Percentiles rank a stretch among this genome's conserved stretches.
phyloP scores from a whole-genome alignment of 495 filamentous ascomycete genomes.

The Thozetella sp. region DNA sequence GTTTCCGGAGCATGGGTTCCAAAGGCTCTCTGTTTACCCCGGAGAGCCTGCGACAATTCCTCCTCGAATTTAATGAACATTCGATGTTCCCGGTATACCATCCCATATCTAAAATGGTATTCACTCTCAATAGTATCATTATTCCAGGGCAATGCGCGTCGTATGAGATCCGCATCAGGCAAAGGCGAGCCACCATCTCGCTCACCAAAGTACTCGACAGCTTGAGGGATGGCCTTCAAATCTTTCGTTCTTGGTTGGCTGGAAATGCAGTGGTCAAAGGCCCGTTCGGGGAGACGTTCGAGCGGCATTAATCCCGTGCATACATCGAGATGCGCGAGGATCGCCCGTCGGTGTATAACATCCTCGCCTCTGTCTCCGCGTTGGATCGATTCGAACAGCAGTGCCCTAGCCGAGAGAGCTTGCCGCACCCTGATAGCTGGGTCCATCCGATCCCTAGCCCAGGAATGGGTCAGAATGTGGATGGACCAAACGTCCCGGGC shows the following conservation, averaged over 20 bases:
- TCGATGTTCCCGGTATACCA: not conserved
- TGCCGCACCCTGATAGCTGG: not conserved
- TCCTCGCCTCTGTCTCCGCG: not conserved
- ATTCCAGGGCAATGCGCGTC: not conserved
- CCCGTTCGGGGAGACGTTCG: too few species aligned
- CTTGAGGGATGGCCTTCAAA: too few species aligned
- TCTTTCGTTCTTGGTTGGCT: too few species aligned
- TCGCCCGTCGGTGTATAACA: not conserved
- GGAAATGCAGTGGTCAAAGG: too few species aligned
- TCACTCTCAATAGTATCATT: not conserved
- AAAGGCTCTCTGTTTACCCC: too few species aligned
- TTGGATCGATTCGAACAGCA: slow-evolving; percentile 6
- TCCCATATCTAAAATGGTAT: not conserved
- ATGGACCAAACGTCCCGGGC: slow-evolving; percentile 2
- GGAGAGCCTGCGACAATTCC: not conserved
- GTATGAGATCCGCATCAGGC: too few species aligned
- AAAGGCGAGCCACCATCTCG: too few species aligned
- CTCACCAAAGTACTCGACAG: too few species aligned
- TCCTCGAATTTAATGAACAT: not conserved
- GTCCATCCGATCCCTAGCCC: slow-evolving; percentile 13
- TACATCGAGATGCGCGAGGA: slow-evolving; percentile 1
- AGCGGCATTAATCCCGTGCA: not conserved
- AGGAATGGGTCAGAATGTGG: slow-evolving; percentile 20
- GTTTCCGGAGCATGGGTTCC: too few species aligned
- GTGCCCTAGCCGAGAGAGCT: not conserved